Conservation (phyloP, 2,329 filamentous ascomycete species). For the Hypoxylon sp. region DNA sequence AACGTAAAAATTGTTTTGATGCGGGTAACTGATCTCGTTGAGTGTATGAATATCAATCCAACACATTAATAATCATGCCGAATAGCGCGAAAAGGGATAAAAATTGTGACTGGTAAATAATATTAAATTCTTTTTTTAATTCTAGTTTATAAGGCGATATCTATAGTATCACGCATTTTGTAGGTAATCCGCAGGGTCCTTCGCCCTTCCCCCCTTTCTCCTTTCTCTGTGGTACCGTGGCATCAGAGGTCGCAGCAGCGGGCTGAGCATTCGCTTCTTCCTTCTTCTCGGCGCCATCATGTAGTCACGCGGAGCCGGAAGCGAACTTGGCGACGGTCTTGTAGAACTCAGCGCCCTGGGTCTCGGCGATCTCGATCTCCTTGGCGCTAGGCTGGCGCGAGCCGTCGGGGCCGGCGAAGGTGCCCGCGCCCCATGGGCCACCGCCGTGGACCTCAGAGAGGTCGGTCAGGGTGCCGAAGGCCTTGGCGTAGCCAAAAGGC, state of each 20-base stretch:
- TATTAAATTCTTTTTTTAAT: constrained; percentile 21
- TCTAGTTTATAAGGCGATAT: constrained; percentile 12
- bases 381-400: constrained; percentile 82
- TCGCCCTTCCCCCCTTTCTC: constrained; percentile 67
- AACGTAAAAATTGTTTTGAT: background rate
- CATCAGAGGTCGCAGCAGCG: constrained; percentile 17
- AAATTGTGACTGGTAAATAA: background rate
- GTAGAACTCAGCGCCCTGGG: constrained; percentile 91
- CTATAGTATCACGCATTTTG: constrained; percentile 79
- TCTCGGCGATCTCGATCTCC: constrained; percentile 84
- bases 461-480: constrained; percentile 79
- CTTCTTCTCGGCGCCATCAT: constrained; percentile 65
- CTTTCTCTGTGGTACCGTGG: constrained; percentile 47
- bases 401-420: constrained; percentile 84
- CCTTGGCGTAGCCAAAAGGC: constrained; percentile 91
- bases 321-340: constrained; percentile 78
- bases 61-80: background rate
- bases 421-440: constrained; percentile 92
- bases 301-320: constrained; percentile 75
- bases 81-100: background rate
- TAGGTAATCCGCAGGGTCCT: constrained; percentile 83
- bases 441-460: constrained; percentile 87
- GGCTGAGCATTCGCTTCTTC: constrained; percentile 30
- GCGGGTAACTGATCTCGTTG: no score
- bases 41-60: background rate